These are phyloP conservation scores for Chrysanthemum seticuspe DNA, from an alignment of 129 eudicot species.

Conservation along the genomic window DNA sequence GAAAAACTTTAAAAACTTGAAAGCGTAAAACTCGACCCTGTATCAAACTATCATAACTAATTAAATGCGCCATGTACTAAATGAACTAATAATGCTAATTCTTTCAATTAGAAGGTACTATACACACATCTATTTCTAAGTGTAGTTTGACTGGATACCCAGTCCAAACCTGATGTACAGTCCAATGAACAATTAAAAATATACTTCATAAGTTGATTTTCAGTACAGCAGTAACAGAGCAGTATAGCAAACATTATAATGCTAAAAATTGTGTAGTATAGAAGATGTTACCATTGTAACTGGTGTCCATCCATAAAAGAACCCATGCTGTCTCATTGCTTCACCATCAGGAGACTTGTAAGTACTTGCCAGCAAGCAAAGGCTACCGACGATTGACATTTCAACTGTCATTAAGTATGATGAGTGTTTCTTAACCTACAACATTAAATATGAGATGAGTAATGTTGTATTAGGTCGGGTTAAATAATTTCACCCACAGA, in stretches of 20 bases:
- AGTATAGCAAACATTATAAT: neutral
- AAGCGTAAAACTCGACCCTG: neutral
- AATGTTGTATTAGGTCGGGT: neutral
- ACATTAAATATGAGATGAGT: neutral
- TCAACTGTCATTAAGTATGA: slow-evolving; percentile 97
- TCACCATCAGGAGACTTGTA: slow-evolving; percentile 91
- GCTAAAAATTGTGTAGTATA: neutral
- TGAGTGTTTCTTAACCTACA: slow-evolving; percentile 83
- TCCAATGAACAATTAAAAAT: neutral
- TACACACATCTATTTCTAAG: no score
- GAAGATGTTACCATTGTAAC: slow-evolving; percentile 62
- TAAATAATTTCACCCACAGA: no score
- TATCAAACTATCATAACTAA: neutral
- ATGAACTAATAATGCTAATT: no score
- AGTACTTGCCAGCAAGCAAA: slow-evolving; percentile 82
- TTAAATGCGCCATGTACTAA: neutral
- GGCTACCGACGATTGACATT: slow-evolving; percentile 91
- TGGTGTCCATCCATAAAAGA: slow-evolving; percentile 89
- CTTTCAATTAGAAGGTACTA: no score
- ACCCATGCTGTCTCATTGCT: slow-evolving; percentile 77
- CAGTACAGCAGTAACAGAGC: neutral
- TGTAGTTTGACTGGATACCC: neutral
- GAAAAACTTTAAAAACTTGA: neutral
- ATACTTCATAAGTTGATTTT: neutral
- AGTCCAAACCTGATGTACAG: slow-evolving; percentile 1